Percentiles rank a stretch among this genome's conserved stretches.
These are phyloP conservation scores for Dothideomycetes sp. DNA, from an alignment of 2,329 filamentous ascomycete genomes.

Conservation along the genomic window DNA sequence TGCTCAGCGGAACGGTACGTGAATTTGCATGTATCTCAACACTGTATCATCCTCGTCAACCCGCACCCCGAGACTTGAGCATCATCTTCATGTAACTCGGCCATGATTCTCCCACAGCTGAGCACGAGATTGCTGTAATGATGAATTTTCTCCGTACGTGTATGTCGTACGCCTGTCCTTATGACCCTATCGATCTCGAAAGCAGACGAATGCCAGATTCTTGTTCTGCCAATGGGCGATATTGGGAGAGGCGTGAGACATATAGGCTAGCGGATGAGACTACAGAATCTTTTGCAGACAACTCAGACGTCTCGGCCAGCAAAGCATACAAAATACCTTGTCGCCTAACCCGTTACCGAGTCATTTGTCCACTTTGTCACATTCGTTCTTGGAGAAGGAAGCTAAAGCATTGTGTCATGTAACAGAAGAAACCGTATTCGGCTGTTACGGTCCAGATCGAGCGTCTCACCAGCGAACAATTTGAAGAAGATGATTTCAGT, in stretches of 20 bases:
- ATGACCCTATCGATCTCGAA: conserved; percentile 5
- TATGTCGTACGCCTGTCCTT: conserved; percentile 11
- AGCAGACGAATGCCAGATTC: conserved; percentile 4
- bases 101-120: background rate
- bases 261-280: background rate
- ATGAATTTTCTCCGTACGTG: conserved; percentile 8
- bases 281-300: background rate
- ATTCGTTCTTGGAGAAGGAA: conserved; percentile 6
- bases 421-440: conserved; percentile 71
- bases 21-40: background rate
- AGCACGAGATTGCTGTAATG: background rate
- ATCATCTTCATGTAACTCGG: background rate
- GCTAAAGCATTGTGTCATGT: conserved; percentile 8
- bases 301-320: conserved; percentile 2
- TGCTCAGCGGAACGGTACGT: conserved; percentile 8
- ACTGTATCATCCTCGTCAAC: background rate
- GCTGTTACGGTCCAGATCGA: conserved; percentile 90
- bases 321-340: conserved; percentile 4
- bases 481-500: conserved; percentile 81
- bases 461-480: conserved; percentile 77
- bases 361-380: conserved; percentile 8
- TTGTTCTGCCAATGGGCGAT: conserved; percentile 1
- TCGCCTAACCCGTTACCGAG: conserved; percentile 7
- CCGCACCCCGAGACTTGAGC: too few relatives aligned
- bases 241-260: conserved; percentile 1